phyloP scores from a whole-genome alignment of 2,329 filamentous ascomycete genomes.

The Pseudogymnoascus sp. region DNA sequence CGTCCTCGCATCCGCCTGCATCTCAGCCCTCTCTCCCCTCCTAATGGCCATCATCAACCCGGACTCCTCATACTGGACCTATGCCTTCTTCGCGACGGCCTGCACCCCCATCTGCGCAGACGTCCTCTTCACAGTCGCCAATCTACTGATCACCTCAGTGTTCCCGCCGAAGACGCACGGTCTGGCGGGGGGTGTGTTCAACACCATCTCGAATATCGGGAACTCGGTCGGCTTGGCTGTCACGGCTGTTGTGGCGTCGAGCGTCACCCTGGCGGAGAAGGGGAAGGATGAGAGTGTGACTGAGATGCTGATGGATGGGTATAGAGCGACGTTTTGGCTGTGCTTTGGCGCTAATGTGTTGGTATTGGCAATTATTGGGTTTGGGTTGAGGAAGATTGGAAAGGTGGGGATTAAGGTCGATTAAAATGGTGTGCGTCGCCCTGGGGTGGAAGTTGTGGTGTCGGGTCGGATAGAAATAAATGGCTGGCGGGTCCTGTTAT shows the following conservation, averaged over 20 bases:
- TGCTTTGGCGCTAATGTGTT: conserved; percentile 40
- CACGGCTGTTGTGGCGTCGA: conserved; percentile 41
- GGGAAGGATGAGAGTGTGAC: conserved; percentile 21
- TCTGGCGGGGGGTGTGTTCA: conserved; percentile 55
- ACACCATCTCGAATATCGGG: conserved; percentile 50
- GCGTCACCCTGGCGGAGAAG: conserved; percentile 35
- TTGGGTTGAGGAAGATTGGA: conserved; percentile 37
- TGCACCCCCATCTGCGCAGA: conserved; percentile 35
- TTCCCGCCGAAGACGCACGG: conserved; percentile 52
- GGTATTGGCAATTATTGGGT: conserved; percentile 28
- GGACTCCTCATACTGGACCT: conserved; percentile 41
- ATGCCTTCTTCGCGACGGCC: conserved; percentile 35
- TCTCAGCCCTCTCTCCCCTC: conserved; percentile 34
- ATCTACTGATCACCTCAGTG: conserved; percentile 46
- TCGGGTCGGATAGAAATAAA: too few relatives aligned
- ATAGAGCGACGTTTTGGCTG: conserved; percentile 46
- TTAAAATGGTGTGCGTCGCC: neutral
- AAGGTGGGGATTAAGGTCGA: conserved; percentile 32
- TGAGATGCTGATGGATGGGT: conserved; percentile 42
- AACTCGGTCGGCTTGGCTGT: conserved; percentile 45
- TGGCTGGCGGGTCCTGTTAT: too few relatives aligned
- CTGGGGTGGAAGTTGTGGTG: neutral
- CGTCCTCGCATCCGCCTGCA: conserved; percentile 31
- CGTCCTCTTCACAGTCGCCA: conserved; percentile 49
- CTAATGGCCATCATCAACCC: conserved; percentile 41